These are phyloP conservation scores for Moringa oleifera DNA, from an alignment of 345 rosid species.

Conservation along the genomic window DNA sequence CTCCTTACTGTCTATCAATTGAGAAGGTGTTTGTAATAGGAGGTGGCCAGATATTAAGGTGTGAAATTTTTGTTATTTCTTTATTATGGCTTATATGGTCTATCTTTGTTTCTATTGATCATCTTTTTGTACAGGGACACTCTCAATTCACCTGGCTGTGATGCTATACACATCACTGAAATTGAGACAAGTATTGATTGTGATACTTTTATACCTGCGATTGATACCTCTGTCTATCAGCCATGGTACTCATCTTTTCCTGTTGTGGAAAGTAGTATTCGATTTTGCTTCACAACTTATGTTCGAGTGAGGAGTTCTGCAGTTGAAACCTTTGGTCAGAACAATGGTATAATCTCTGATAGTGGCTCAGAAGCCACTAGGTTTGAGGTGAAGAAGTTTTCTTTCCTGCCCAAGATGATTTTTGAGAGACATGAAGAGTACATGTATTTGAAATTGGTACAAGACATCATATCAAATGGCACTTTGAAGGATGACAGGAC, in stretches of 20 bases:
- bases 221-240: slow-evolving; percentile 63
- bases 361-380: slow-evolving; percentile 24
- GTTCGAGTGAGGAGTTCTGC: slow-evolving; percentile 62
- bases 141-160: slow-evolving; percentile 71
- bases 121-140: slow-evolving; percentile 54
- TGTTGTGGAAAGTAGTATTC: slow-evolving; percentile 50
- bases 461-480: slow-evolving; percentile 61
- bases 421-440: slow-evolving; percentile 76
- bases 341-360: slow-evolving; percentile 26
- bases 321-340: slow-evolving; percentile 27
- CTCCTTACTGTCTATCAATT: slow-evolving; percentile 81
- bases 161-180: slow-evolving; percentile 86
- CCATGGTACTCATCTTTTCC: slow-evolving; percentile 93
- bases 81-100: background rate
- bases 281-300: slow-evolving; percentile 57
- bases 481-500: slow-evolving; percentile 65
- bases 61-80: slow-evolving; percentile 8
- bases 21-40: slow-evolving; percentile 92
- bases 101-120: slow-evolving; percentile 1
- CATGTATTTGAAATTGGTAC: slow-evolving; percentile 57
- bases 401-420: slow-evolving; percentile 67
- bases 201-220: slow-evolving; percentile 79
- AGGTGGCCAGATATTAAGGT: slow-evolving; percentile 84
- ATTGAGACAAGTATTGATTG: slow-evolving; percentile 68
- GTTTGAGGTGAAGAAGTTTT: slow-evolving; percentile 55